Percentiles rank a stretch among this genome's conserved stretches.
phyloP scores from a whole-genome alignment of 257 asterid genomes.

The Ilex aquifolium region DNA sequence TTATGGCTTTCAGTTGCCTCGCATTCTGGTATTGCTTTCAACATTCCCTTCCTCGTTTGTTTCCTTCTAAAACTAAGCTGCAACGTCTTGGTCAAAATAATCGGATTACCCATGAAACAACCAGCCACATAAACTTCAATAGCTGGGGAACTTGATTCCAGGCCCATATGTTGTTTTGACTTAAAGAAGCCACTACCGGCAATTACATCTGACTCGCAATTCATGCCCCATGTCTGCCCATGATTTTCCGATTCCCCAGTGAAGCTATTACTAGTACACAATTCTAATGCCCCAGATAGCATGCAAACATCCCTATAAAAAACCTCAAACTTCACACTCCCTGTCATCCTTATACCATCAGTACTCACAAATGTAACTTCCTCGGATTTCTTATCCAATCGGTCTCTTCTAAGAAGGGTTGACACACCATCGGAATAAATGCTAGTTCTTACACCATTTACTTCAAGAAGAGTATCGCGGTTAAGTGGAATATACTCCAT shows the following conservation, averaged over 20 bases:
- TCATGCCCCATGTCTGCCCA: conserved; percentile 46
- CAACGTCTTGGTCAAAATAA: conserved; percentile 48
- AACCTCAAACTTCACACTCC: conserved; percentile 62
- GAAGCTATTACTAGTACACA: conserved; percentile 30
- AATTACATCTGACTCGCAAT: conserved; percentile 35
- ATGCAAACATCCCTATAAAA: conserved; percentile 33
- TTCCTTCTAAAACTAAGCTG: conserved; percentile 47
- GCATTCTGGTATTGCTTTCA: conserved; percentile 64
- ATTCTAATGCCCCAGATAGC: conserved; percentile 42
- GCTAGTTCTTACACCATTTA: conserved; percentile 55
- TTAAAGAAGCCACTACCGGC: conserved; percentile 22
- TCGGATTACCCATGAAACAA: conserved; percentile 51
- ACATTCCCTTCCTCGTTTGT: conserved; percentile 48
- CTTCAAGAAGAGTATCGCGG: conserved; percentile 57
- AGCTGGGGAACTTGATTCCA: conserved; percentile 31
- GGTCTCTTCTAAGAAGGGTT: conserved; percentile 47
- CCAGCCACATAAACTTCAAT: conserved; percentile 75
- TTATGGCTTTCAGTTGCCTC: conserved; percentile 30
- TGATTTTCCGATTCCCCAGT: conserved; percentile 30
- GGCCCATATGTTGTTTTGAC: conserved; percentile 27
- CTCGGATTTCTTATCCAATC: conserved; percentile 52
- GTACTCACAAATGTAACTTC: conserved; percentile 65
- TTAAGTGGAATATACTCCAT: conserved; percentile 57
- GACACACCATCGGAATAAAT: conserved; percentile 54
- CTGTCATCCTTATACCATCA: conserved; percentile 49